phyloP scores from a whole-genome alignment of 768 basidiomycete genomes.

The Pisolithus albus region DNA sequence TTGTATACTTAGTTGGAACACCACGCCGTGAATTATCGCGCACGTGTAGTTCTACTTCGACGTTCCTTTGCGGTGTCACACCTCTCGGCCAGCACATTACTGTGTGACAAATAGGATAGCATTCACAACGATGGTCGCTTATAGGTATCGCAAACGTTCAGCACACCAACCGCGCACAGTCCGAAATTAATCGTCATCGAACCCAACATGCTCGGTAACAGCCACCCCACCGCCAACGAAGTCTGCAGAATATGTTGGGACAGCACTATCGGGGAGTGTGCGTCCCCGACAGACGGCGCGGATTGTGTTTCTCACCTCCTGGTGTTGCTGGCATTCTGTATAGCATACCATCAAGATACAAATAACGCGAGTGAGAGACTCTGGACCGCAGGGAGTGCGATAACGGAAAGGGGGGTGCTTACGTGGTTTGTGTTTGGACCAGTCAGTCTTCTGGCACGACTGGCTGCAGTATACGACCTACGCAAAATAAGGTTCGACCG shows the following conservation, averaged over 20 bases:
- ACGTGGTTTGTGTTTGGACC: constrained; percentile 22
- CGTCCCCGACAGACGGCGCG: constrained; percentile 5
- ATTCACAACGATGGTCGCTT: too few relatives aligned
- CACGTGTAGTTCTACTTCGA: not conserved
- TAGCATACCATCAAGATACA: not conserved
- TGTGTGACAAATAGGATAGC: too few relatives aligned
- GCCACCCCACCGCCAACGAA: constrained; percentile 1
- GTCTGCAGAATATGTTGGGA: constrained; percentile 4
- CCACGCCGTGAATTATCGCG: not conserved
- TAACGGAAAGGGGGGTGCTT: not conserved
- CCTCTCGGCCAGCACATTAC: too few relatives aligned
- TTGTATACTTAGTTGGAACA: not conserved
- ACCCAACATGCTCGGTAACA: not conserved
- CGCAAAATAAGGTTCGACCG: not conserved
- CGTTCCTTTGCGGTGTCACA: too few relatives aligned
- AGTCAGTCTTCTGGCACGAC: constrained; percentile 26
- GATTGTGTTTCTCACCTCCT: constrained; percentile 5
- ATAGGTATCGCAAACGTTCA: too few relatives aligned
- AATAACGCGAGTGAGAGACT: not conserved
- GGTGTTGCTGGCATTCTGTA: constrained; percentile 6
- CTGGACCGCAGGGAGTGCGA: too few relatives aligned
- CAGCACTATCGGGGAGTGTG: not conserved
- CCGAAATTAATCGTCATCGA: not conserved
- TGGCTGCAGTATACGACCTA: constrained; percentile 24
- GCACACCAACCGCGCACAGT: not conserved